Evolutionary conservation across 129 eudicot species (phyloP), one percentile per base, ranked within the genome.

Genomic region (Apium graveolens): DNA sequence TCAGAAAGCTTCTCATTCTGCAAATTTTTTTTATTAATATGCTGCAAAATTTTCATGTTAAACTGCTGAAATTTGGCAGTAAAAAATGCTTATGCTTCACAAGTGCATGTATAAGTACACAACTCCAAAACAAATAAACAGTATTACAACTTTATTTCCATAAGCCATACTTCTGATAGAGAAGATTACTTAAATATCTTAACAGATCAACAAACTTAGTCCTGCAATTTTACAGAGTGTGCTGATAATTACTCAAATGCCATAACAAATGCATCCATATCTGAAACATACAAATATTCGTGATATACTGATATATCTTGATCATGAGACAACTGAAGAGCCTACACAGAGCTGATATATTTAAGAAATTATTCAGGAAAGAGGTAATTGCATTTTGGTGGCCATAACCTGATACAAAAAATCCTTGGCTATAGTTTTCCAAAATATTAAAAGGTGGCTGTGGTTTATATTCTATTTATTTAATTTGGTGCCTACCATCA

Each of bases 1-100:
- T 81, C 85, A 10, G 78, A 75, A 72, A 84, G 78, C 79, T 75
- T 75, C 21, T 66, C 70, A 68, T 84, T 85, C 82, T 87, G 85
- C 72, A 81, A 80, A 66, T 78, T 82, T 78, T 76, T 76, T 60
- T 60, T 76, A 75, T 44, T 53, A 20, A 73, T 43, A n/a, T 85
- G 82, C 90, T 85, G 86, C 39, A 73, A 55, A 12, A 73, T 27
- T 60, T 12, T 57, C 66, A n/a, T 57, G 66, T 24, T 60, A 12
- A 60, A 66, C 34, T 27, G 20, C 24, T 66, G 72, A 20, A 27
- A 14, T 27, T 12, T 66, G 37, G 72, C 39, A 66, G 31, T 4
- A 5, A 66, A 14, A 29, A 13, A 12, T 5, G 8, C 29, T 1
- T 27, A 46, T 63, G 62, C 44, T 63, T 16, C 14, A 44, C 48